Base-by-base conservation (phyloP, 768 basidiomycete species). In the Suillus clintonianus region DNA sequence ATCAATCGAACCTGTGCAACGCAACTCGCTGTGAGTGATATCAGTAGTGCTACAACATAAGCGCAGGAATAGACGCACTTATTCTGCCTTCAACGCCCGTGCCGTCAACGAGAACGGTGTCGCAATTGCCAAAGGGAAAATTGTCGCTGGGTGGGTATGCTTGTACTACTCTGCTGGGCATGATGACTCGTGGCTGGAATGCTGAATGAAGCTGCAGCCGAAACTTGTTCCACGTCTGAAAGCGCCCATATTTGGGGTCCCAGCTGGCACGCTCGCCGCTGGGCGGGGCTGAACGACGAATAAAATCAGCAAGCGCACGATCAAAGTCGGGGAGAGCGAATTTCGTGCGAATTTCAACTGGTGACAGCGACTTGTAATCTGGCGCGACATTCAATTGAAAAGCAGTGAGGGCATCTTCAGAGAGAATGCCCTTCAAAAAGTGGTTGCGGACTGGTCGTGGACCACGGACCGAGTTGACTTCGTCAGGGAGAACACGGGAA, bases 261-360 rank as follows among this genome's bases (percentile, higher is more conserved):
- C 42, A 43, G 5, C 3, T 0, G 19, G 19, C 7, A 43, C 19
- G 42, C 19, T 43, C 42, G 8, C 42, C 42, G 10, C 42, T 6
- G 4, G 42, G 19, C 2, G 8, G 8, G 2, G 42, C 8, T 7
- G 42, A 43, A 4, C 7, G 32, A 3, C 3, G 8, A 3, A 57
- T 56, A 60, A 68, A 75, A 53, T 70, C 62, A 4, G 60, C 56
- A 10, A 78, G 63, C 0, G 71, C 70, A 3, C 68, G 37, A 7
- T 62, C 62, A 24, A 78, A 72, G 65, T 75, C 71, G 10, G 63
- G 65, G 24, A 78, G 59, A 5, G 62, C n/a, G 61, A 68, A 77
- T 41, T 57, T 59, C 11, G 22, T 15, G 3, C 69, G 63, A 36
- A 64, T 69, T 15, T 71, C 65, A 36, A 71, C 64, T 32, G 77